A percentile compares a stretch with the other conserved stretches of the same genome.
Evolutionary conservation across 345 rosid genomes (phyloP).

Genomic region (Citrus inodora): DNA sequence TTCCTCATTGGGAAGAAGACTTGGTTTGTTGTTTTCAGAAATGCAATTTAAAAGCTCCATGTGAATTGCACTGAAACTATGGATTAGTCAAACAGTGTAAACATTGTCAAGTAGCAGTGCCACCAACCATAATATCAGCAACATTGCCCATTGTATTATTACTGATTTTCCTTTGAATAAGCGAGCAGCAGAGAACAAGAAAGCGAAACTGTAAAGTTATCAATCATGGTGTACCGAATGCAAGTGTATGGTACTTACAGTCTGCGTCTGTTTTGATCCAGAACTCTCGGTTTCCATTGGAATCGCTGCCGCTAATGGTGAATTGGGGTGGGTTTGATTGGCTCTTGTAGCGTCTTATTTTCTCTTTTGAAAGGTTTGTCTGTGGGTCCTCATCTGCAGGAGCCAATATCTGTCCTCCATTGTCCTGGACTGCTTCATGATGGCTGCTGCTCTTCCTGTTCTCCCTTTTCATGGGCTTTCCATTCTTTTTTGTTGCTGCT

Average conservation of each 20-base stretch:
- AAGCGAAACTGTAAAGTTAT: background rate
- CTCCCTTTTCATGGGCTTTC: slow-evolving; percentile 34
- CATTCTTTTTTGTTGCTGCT: slow-evolving; percentile 31
- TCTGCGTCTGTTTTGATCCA: slow-evolving; percentile 87
- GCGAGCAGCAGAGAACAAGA: background rate
- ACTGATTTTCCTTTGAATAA: background rate
- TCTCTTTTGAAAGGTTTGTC: slow-evolving; percentile 28
- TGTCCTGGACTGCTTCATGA: slow-evolving; percentile 24
- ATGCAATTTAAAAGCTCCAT: too few species aligned
- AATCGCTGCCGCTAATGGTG: slow-evolving; percentile 36
- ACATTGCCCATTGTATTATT: background rate
- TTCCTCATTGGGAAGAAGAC: too few species aligned
- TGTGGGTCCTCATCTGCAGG: slow-evolving; percentile 49
- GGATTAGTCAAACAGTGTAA: too few species aligned
- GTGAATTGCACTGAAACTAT: too few species aligned
- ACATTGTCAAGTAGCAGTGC: too few species aligned
- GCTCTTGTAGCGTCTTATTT: slow-evolving; percentile 39
- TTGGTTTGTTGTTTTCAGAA: too few species aligned
- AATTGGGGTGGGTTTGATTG: slow-evolving; percentile 45
- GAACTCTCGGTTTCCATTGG: slow-evolving; percentile 65
- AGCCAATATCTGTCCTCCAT: slow-evolving; percentile 28
- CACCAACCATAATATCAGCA: background rate
- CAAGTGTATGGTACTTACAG: slow-evolving; percentile 46
- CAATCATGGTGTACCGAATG: background rate
- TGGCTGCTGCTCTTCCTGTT: slow-evolving; percentile 28